Evolutionary conservation across 805 yeast species (phyloP), one percentile per base, ranked within the genome.

Genomic region (Metschnikowia reukaufii): DNA sequence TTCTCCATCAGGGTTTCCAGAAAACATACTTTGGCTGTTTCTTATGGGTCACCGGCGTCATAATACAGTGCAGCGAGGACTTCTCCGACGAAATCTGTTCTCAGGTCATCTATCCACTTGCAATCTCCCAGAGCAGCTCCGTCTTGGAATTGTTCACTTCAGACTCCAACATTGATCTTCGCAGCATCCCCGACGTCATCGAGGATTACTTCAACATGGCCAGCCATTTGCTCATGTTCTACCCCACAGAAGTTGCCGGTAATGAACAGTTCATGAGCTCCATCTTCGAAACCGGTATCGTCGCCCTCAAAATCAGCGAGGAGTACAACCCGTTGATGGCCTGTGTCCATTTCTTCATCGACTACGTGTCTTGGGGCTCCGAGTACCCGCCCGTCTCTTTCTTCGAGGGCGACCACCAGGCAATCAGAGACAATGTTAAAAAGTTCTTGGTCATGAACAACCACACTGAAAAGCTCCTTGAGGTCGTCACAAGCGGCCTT

Each of bases 131-230:
- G 64, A 71, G 83, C 49, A 59, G 68, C 7, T 68, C 78, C n/a
- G 84, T 86, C 56, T 78, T 84, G 49, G 62, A 68, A 16, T 69
- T 78, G 52, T 54, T 58, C 40, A 51, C 56, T 21, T 41, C 36
- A 51, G 44, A 47, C 32, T 39, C 51, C n/a, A 53, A 63, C 23
- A 50, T 55, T 17, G 70, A 66, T 40, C 53, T 75, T 37, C 65
- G 68, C 42, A 65, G 67, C 33, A 66, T 71, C 36, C 83, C 88
- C 3, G 96, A 89, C 63, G 74, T 87, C 25, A 73, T 90, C 39
- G 96, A 92, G 66, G 96, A 91, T 68, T 91, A 84, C 62, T 88
- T 84, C 75, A 73, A 91, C 51, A 83, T 88, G 86, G 74, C 84
- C 68, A 73, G 78, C 51, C 96, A 89, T 61, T 70, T 88, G 42